Base-by-base conservation (phyloP, 2,329 filamentous ascomycete genomes). In the Grosmannia serpens region DNA sequence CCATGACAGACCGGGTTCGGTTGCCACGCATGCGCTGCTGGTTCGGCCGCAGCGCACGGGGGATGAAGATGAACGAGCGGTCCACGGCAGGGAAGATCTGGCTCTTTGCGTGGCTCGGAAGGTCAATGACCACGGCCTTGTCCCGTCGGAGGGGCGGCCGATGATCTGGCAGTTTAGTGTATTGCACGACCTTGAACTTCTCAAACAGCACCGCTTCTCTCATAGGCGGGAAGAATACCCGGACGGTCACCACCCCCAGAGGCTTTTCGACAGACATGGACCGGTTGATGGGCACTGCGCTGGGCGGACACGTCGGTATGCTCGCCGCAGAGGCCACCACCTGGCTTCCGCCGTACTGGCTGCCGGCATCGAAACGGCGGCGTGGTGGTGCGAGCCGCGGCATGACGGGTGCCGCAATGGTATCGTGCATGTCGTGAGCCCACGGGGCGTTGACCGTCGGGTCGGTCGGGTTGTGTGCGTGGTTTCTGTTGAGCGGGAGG, bases 31-130 rank as follows among this genome's bases (percentile, higher is more conserved):
- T 83, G 33, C 85, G 83, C 74, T 95, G 89, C 54, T 95, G 91
- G 69, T 96, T 96, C 17, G 94, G 94, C 64, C 94, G 84, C 75
- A 96, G 81, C 13, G 92, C 92, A 64, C 94, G 83, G 15, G 94
- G 94, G 61, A 99, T 99, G 73, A 99, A 99, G 66, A 96, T 95
- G 71, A 99, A 99, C 0, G 94, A 97, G 63, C 94, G 81, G 66
- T 96, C 91, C 53, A 83, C 79, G 2, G 91, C 88, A 7, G 94
- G 94, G 72, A 94, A 96, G 61, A 96, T 91, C 71, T 96, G 96
- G 62, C 88, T 84, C 41, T 90, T 88, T 15, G 84, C 77, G 62
- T 88, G 81, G 31, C 87, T 80, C 2, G 94, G 92, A 49, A 99
- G 78, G 10, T 91, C 96, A 64, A 99, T 89, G 55, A 94, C 87